phyloP scores from a whole-genome alignment of 306 rosid species.

The Calophaca sinica region DNA sequence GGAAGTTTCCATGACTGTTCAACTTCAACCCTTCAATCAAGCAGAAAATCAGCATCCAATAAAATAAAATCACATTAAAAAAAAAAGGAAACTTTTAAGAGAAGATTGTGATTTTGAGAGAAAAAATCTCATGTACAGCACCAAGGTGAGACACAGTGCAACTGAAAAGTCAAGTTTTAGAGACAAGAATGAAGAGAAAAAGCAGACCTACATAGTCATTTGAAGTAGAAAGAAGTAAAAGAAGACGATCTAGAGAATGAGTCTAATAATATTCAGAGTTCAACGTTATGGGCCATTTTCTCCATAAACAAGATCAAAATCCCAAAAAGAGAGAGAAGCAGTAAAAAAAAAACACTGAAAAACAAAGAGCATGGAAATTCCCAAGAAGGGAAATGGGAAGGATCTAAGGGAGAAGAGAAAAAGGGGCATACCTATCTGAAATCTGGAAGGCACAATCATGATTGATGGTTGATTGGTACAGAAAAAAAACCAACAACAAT shows the following conservation, averaged over 20 bases:
- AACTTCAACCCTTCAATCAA: conserved; percentile 41
- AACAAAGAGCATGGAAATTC: neutral
- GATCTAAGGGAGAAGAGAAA: conserved; percentile 37
- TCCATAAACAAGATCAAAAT: conserved; percentile 36
- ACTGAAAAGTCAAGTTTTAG: conserved; percentile 37
- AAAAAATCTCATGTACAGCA: conserved; percentile 9
- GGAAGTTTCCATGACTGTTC: conserved; percentile 39
- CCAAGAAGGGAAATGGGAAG: conserved; percentile 17
- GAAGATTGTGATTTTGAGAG: neutral
- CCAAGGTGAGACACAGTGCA: conserved; percentile 28
- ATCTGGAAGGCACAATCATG: conserved; percentile 38
- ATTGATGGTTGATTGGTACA: neutral
- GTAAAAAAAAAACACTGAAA: neutral
- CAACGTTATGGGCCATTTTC: neutral
- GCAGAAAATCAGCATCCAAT: conserved; percentile 46
- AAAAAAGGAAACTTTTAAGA: conserved; percentile 17
- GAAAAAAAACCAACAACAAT: neutral
- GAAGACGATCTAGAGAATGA: conserved; percentile 42
- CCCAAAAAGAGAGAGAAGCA: neutral
- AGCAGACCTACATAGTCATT: conserved; percentile 34
- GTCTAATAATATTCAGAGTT: conserved; percentile 16
- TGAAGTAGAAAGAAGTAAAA: conserved; percentile 18
- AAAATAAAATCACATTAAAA: conserved; percentile 15
- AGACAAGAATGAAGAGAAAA: conserved; percentile 6
- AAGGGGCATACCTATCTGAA: conserved; percentile 38